phyloP scores from a whole-genome alignment of 371 early-diverging fungal species.

The Blakeslea trispora region DNA sequence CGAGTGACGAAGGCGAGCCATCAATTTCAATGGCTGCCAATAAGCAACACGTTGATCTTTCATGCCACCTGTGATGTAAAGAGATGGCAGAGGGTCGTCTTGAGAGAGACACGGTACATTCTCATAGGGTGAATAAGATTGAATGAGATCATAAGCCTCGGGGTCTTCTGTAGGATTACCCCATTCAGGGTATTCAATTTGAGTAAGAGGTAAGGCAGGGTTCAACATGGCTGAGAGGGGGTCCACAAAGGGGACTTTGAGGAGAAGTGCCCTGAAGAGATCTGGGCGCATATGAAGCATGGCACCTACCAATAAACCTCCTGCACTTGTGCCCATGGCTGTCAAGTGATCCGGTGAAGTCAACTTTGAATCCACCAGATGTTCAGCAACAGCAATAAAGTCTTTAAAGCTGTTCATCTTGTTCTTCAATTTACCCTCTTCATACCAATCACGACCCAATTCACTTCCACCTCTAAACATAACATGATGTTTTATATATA shows the following conservation, averaged over 20 bases:
- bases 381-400: constrained; percentile 68
- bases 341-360: constrained; percentile 57
- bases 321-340: constrained; percentile 78
- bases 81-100: no score
- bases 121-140: constrained; percentile 79
- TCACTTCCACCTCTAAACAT: constrained; percentile 77
- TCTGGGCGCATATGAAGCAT: constrained; percentile 75
- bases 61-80: constrained; percentile 77
- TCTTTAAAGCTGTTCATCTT: constrained; percentile 77
- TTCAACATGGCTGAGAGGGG: constrained; percentile 82
- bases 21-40: constrained; percentile 78
- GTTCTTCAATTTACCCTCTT: constrained; percentile 64
- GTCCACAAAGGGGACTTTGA: constrained; percentile 88
- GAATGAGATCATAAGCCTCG: constrained; percentile 60
- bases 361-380: constrained; percentile 55
- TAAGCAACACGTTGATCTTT: constrained; percentile 78
- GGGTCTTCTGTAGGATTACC: constrained; percentile 69
- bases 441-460: constrained; percentile 77
- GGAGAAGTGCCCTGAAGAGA: constrained; percentile 73
- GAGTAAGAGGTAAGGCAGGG: constrained; percentile 72
- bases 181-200: constrained; percentile 85
- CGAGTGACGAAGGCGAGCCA: constrained; percentile 53
- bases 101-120: constrained; percentile 44
- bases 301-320: constrained; percentile 73
- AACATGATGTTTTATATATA: background rate